These are phyloP conservation scores for Neurospora tetraspora DNA, from an alignment of 495 filamentous ascomycete genomes.

Conservation along the genomic window DNA sequence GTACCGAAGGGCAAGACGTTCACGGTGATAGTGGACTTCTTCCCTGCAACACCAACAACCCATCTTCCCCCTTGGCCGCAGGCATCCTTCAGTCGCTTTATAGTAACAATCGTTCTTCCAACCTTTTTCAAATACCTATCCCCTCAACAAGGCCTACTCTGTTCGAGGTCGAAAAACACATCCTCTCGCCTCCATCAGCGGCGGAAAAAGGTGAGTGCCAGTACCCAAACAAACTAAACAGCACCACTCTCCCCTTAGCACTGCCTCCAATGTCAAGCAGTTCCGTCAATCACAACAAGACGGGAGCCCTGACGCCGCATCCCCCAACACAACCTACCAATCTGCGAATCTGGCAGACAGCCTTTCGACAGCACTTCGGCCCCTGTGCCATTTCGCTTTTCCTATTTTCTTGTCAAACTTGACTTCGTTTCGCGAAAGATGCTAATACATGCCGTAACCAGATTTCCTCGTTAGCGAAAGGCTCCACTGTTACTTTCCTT, in stretches of 20 bases:
- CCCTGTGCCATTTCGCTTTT: background rate
- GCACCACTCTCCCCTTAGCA: background rate
- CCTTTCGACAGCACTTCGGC: background rate
- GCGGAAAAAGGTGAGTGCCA: background rate
- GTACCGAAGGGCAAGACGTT: slow-evolving; percentile 18
- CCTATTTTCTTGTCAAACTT: background rate
- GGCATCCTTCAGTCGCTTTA: slow-evolving; percentile 46
- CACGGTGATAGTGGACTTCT: slow-evolving; percentile 45
- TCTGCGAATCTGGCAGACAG: background rate
- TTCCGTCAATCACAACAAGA: background rate
- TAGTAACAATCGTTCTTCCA: slow-evolving; percentile 27
- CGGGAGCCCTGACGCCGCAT: background rate
- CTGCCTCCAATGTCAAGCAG: background rate
- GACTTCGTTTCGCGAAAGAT: background rate
- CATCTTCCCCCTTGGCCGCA: slow-evolving; percentile 34
- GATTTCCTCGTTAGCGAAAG: background rate
- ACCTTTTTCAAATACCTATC: slow-evolving; percentile 2
- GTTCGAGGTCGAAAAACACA: background rate
- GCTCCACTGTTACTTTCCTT: background rate
- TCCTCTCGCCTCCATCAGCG: background rate
- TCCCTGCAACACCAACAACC: slow-evolving; percentile 26
- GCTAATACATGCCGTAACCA: background rate
- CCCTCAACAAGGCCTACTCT: background rate
- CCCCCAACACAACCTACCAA: background rate
- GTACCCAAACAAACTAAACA: background rate